Base-by-base conservation (phyloP, 2,329 filamentous ascomycete species). In the Nigrospora sphaerica region DNA sequence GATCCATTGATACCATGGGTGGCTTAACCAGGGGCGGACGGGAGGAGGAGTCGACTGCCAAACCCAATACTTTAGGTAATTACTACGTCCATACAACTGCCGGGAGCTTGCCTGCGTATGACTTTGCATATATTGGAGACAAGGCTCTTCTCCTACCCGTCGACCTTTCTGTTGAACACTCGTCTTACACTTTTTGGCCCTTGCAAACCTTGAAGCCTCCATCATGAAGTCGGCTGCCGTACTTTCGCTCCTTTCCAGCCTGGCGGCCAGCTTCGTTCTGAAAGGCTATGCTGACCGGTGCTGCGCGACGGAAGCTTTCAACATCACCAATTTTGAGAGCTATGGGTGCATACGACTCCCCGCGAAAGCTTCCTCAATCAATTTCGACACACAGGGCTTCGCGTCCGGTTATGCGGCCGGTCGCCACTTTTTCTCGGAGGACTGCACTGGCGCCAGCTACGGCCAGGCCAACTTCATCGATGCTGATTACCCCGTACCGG, bases 381-480 rank as follows among this genome's bases (percentile, higher is more conserved):
- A 18, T 31, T 42, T 42, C 40, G 40, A 42, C 40, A 42, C 32
- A 32, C 32, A 33, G 13, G 23, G 34, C 40, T 42, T 42, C 40
- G 16, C 34, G 17, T 42, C 40, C 3, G 40, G 40, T 17, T 33
- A 42, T 31, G 40, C 34, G 11, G 32, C 17, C 16, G 32, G 40
- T 16, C 32, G 28, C 3, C 40, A 42, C 40, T 42, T 34, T 11
- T 14, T 42, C 32, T 33, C 40, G 32, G 32, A 42, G 1, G 40
- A 42, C 32, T 42, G 40, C 32, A 34, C 40, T 16, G 40, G 40
- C 12, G 32, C 40, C 40, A 34, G 40, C 40, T 14, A 33, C 7
- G 40, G 44, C 9, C 35, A 36, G 19, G 44, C 32, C 33, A 44
- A 44, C 42, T 35, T 41, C 32, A 16, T 46, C 16, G 35, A 46